Evolutionary conservation across 2,329 filamentous ascomycete species (phyloP), one percentile per base, ranked within the genome.

Genomic region (Coniochaeta pulveracea): DNA sequence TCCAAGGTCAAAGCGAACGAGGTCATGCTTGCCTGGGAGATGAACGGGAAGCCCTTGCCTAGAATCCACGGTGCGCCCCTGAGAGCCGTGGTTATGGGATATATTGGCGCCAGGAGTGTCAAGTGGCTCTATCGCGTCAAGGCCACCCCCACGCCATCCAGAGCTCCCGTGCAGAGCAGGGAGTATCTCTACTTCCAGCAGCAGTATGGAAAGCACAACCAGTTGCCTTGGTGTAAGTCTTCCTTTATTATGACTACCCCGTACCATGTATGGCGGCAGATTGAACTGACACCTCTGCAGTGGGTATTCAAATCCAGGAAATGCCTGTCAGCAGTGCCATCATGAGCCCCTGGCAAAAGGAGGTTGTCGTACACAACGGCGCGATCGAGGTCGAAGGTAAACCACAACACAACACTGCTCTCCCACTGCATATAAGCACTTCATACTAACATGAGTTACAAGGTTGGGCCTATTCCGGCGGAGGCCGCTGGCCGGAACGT

Each of bases 151-250:
- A 52, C 62, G 1, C 72, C 76, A 0, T 69, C 63, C 1, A 43
- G 56, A 5, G 76, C 74, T 0, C 77, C 76, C 0, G 75, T 80
- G 0, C 76, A 81, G 52, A 68, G 62, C 45, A 66, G 66, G 34
- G 76, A 81, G 46, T 81, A 81, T 35, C 58, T 81, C 0, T 81
- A 83, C 53, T 85, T 77, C 49, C 72, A 69, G 2, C 73, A 74
- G 9, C 77, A 84, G 48, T 57, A 76, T 1, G 77, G 76, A 9
- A 82, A 81, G 53, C 74, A 82, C 43, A 81, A 81, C 40, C 27
- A 29, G 27, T n/a, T 29, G 9, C 27, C 27, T 29, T 18, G 21
- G 9, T 29, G 27, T 29, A 19, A 29, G 27, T 29, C n/a, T n/a
- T n/a, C n/a, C n/a, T n/a, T n/a, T n/a, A n/a, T n/a, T n/a, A n/a